A percentile compares a stretch with the other conserved stretches of the same genome.
Conservation (phyloP, 2,329 filamentous ascomycete species). For the Balansia obtecta region DNA sequence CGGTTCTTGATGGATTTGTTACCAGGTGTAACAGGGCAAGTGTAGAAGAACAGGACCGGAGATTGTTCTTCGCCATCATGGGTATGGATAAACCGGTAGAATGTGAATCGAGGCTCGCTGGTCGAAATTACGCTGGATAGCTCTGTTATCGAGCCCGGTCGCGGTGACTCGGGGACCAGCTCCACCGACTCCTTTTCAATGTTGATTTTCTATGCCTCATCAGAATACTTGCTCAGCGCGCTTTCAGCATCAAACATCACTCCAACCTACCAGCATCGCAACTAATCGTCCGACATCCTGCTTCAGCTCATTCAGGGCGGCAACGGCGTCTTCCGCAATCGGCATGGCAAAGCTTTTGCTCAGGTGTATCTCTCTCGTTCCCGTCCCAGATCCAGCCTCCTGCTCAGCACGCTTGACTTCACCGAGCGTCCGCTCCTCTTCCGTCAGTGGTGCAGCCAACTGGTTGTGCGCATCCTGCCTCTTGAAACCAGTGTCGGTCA, state of each 20-base stretch:
- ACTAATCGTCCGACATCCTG: slow-evolving; percentile 37
- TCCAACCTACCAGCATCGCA: slow-evolving; percentile 50
- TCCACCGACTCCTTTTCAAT: slow-evolving; percentile 55
- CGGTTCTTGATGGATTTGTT: slow-evolving; percentile 66
- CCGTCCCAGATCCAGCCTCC: slow-evolving; percentile 58
- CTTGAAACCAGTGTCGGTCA: slow-evolving; percentile 57
- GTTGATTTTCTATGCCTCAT: slow-evolving; percentile 51
- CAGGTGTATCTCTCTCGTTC: slow-evolving; percentile 43
- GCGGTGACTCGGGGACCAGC: slow-evolving; percentile 42
- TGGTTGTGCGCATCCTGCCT: slow-evolving; percentile 57
- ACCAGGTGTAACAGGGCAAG: slow-evolving; percentile 53
- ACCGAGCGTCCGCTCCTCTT: slow-evolving; percentile 60
- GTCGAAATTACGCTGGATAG: slow-evolving; percentile 49
- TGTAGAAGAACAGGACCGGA: slow-evolving; percentile 70
- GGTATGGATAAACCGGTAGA: slow-evolving; percentile 56
- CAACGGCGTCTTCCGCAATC: slow-evolving; percentile 49
- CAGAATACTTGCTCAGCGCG: neutral
- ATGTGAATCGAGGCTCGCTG: slow-evolving; percentile 63
- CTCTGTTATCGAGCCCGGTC: slow-evolving; percentile 41
- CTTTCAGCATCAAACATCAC: neutral
- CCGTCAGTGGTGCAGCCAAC: slow-evolving; percentile 59
- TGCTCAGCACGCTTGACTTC: slow-evolving; percentile 67
- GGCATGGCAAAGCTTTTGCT: slow-evolving; percentile 46
- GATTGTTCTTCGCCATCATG: slow-evolving; percentile 38
- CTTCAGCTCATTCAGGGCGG: slow-evolving; percentile 48